These are phyloP conservation scores for Antitrichia curtipendula DNA, from an alignment of 225 moss, liverwort and hornwort species.

Conservation along the genomic window DNA sequence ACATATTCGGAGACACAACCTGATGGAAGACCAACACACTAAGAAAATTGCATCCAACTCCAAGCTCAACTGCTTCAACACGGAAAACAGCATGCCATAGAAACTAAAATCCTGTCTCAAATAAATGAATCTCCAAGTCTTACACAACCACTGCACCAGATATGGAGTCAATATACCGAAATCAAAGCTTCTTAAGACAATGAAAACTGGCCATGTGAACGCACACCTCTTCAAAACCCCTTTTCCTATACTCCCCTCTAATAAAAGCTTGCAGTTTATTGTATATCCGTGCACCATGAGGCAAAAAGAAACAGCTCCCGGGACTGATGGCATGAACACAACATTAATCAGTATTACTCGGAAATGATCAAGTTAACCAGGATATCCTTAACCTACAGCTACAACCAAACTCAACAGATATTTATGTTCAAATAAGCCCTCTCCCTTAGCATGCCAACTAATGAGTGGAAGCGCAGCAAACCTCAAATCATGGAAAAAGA, in stretches of 20 bases:
- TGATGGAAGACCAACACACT: background rate
- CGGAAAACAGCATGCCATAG: background rate
- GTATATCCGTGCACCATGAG: slow-evolving; percentile 75
- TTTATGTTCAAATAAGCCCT: background rate
- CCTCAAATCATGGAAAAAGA: slow-evolving; percentile 92
- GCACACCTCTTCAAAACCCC: slow-evolving; percentile 77
- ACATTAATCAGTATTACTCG: background rate
- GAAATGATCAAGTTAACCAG: background rate
- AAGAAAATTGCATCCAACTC: background rate
- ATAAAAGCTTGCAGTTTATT: slow-evolving; percentile 86
- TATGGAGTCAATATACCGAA: background rate
- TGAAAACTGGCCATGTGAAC: background rate
- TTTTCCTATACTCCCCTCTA: slow-evolving; percentile 58
- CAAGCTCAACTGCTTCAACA: background rate
- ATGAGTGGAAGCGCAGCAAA: background rate
- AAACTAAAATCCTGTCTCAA: background rate
- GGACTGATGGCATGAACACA: slow-evolving; percentile 42
- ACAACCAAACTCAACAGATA: background rate
- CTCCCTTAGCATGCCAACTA: background rate
- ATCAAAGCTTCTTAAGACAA: background rate
- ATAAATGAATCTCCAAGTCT: background rate
- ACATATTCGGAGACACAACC: slow-evolving; percentile 91
- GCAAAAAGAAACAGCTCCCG: slow-evolving; percentile 86
- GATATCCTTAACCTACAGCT: background rate
- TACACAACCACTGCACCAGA: background rate